These are phyloP conservation scores for Trichomonascaceae sp. DNA, from an alignment of 1,139 yeast species.

Conservation along the genomic window DNA sequence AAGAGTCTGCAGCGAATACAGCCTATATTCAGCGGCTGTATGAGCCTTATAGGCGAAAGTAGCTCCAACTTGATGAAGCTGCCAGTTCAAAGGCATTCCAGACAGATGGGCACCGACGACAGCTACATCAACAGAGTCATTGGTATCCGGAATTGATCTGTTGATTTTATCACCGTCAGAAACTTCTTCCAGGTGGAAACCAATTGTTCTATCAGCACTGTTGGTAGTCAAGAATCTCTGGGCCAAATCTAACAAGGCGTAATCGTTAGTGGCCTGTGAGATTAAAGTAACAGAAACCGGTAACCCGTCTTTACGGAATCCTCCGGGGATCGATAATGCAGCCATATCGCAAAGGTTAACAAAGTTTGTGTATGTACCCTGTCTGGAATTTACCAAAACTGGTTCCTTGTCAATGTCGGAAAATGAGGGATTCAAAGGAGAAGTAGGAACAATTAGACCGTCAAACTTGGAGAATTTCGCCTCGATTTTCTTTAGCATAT, in stretches of 20 bases:
- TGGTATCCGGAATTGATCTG: slow-evolving; percentile 33
- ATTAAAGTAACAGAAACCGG: slow-evolving; percentile 88
- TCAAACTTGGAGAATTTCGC: slow-evolving; percentile 52
- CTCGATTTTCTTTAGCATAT: slow-evolving; percentile 59
- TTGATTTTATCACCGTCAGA: slow-evolving; percentile 35
- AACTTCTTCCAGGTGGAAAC: slow-evolving; percentile 36
- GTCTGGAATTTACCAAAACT: slow-evolving; percentile 72
- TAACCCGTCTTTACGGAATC: slow-evolving; percentile 75
- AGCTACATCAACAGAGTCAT: slow-evolving; percentile 56
- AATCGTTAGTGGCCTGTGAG: slow-evolving; percentile 77
- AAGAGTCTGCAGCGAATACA: slow-evolving; percentile 72
- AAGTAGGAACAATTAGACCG: slow-evolving; percentile 82
- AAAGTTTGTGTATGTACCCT: slow-evolving; percentile 96
- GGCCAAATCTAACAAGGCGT: slow-evolving; percentile 81
- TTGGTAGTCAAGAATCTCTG: slow-evolving; percentile 50
- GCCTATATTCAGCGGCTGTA: slow-evolving; percentile 65
- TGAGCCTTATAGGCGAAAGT: slow-evolving; percentile 55
- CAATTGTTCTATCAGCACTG: slow-evolving; percentile 47
- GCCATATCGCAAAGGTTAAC: slow-evolving; percentile 91
- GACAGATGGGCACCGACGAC: slow-evolving; percentile 94
- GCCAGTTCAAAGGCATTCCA: slow-evolving; percentile 93
- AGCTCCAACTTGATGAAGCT: slow-evolving; percentile 81
- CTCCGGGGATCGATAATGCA: slow-evolving; percentile 87
- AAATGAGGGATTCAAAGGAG: slow-evolving; percentile 84
- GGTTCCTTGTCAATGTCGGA: slow-evolving; percentile 71